Conservation (phyloP, 306 rosid genomes). For the Prunus fruticosa region DNA sequence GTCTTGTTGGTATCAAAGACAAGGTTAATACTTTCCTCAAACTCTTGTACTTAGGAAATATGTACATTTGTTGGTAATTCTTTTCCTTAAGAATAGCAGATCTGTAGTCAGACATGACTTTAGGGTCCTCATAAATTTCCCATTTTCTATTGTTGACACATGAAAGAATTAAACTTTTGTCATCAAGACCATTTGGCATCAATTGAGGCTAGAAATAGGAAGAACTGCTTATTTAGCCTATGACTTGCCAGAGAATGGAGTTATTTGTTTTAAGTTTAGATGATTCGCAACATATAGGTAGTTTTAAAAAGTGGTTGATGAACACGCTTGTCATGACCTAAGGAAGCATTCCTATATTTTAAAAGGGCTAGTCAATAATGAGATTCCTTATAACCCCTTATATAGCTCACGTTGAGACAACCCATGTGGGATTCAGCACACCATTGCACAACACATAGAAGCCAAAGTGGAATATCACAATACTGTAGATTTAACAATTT, state of each 20-base stretch:
- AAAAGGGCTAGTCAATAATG: background rate
- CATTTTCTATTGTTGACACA: background rate
- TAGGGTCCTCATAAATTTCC: background rate
- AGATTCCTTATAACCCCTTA: background rate
- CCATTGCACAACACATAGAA: background rate
- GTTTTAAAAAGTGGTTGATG: background rate
- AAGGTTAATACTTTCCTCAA: conserved; percentile 42
- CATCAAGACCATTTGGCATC: background rate
- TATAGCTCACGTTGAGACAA: background rate
- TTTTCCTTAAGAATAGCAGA: background rate
- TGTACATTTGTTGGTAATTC: background rate
- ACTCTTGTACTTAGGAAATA: background rate
- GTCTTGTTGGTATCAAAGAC: conserved; percentile 66
- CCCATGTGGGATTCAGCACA: background rate
- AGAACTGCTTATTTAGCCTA: background rate
- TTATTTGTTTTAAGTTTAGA: background rate
- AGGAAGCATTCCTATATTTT: background rate
- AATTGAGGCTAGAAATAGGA: background rate
- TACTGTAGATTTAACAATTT: background rate
- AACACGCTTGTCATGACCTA: background rate
- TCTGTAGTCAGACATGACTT: background rate
- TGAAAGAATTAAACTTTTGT: background rate
- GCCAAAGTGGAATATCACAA: background rate
- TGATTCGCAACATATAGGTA: background rate
- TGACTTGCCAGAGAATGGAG: background rate